These are phyloP conservation scores for Leptographium procerum DNA, from an alignment of 2,329 filamentous ascomycete genomes.

Conservation along the genomic window DNA sequence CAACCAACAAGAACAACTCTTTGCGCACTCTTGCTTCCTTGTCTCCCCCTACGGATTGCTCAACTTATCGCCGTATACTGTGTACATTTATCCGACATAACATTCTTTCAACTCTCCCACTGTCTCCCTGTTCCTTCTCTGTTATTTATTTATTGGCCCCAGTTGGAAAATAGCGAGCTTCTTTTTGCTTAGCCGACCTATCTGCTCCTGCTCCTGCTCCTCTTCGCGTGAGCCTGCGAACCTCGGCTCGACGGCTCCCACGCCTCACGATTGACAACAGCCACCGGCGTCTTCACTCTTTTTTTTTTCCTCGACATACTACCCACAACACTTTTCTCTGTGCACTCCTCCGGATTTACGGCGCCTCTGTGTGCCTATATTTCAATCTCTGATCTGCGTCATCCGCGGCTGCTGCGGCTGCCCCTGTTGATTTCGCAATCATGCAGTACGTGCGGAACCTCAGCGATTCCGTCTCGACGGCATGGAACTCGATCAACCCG, in stretches of 20 bases:
- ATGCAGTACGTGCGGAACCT: constrained; percentile 99
- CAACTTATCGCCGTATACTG: neutral
- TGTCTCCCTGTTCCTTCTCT: neutral
- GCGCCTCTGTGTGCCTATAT: neutral
- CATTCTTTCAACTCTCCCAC: neutral
- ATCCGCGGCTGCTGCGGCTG: neutral
- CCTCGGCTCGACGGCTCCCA: neutral
- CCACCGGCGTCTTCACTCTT: too few species aligned
- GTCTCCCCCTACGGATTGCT: neutral
- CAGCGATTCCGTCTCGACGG: constrained; percentile 90
- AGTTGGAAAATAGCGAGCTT: neutral
- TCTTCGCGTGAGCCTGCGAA: neutral
- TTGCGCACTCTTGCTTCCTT: neutral
- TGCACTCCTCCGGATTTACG: neutral
- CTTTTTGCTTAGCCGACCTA: neutral
- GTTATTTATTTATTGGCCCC: neutral
- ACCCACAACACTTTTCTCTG: neutral
- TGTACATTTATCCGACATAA: neutral
- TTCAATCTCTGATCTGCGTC: neutral
- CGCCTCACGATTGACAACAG: too few species aligned
- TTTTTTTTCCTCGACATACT: too few species aligned
- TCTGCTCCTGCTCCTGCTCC: neutral
- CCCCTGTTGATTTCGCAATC: constrained; percentile 16
- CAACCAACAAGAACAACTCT: neutral
- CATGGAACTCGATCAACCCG: constrained; percentile 99